Base-by-base conservation (phyloP, 805 yeast species). In the Debaryomyces hansenii region DNA sequence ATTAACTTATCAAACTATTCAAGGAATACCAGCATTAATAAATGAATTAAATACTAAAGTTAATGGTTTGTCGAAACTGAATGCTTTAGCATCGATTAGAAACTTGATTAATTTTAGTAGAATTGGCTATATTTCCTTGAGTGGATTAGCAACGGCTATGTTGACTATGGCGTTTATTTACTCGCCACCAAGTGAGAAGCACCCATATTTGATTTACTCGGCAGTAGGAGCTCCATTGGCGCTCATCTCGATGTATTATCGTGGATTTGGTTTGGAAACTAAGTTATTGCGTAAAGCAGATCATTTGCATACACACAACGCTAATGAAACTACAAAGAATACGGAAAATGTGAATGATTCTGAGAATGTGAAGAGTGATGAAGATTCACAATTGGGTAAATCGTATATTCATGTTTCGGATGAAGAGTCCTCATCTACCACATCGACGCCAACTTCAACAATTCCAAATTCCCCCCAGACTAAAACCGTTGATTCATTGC, bases 151-250 rank as follows among this genome's bases (percentile, higher is more conserved):
- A 6, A 55, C 85, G 1, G 63, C 70, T 31, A 68, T 82, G 41
- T 82, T 86, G 53, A 66, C 72, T 28, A 53, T 75, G 51, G 84
- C 85, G n/a, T 86, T 75, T 59, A 67, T 67, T 41, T 72, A 74
- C 41, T 81, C 90, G 0, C 81, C 87, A 16, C 53, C 63, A 4
- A 59, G 69, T 32, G 82, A 76, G 46, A 79, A 79, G 62, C 95
- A 87, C 64, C 94, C 94, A 16, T 87, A 86, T 60, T 74, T 87
- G 58, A 58, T 87, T 11, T 87, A 87, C 60, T 72, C 85, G 40
- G 74, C 84, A n/a, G 41, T 79, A 6, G 79, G 81, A n/a, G 74
- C 75, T 28, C 80, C 82, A 8, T 37, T 70, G 32, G 70, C 81
- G 8, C 49, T 67, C n/a, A 59, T 57, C 2, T 57, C 54, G 37